A percentile compares a stretch with the other conserved stretches of the same genome.
phyloP scores from a whole-genome alignment of 441 rosid genomes.

The Populus hybrid region DNA sequence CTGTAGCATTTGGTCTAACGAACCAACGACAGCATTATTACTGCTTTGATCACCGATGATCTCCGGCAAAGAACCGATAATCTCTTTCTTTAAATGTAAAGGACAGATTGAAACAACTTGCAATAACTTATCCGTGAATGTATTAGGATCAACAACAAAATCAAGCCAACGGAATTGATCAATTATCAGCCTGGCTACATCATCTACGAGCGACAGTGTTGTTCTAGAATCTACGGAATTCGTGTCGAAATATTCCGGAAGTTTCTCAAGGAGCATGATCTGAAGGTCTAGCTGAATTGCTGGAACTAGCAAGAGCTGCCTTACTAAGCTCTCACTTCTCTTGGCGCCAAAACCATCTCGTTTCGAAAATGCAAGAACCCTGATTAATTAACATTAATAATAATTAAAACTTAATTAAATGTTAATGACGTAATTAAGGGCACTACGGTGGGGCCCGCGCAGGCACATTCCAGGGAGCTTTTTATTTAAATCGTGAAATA shows the following conservation, averaged over 20 bases:
- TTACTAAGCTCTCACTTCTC: constrained; percentile 45
- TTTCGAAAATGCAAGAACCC: constrained; percentile 51
- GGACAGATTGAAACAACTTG: constrained; percentile 71
- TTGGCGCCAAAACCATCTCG: constrained; percentile 27
- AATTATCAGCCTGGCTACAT: constrained; percentile 66
- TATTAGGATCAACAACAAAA: constrained; percentile 51
- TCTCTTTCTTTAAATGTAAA: constrained; percentile 64
- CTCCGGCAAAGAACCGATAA: constrained; percentile 87
- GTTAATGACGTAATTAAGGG: not conserved
- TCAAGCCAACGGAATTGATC: constrained; percentile 84
- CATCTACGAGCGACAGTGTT: constrained; percentile 44
- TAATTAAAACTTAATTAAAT: not conserved
- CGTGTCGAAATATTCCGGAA: constrained; percentile 57
- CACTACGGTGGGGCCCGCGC: too few relatives aligned
- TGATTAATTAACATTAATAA: constrained; percentile 7
- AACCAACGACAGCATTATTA: constrained; percentile 50
- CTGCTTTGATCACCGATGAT: constrained; percentile 67
- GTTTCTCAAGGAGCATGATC: constrained; percentile 66
- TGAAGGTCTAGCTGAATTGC: constrained; percentile 66
- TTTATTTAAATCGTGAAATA: too few relatives aligned
- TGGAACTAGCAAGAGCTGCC: constrained; percentile 66
- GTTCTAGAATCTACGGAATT: constrained; percentile 26
- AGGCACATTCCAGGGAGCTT: too few relatives aligned
- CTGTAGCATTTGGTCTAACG: constrained; percentile 67
- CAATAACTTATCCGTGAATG: constrained; percentile 63